These are phyloP conservation scores for Trichomonas vaginalis DNA, from an alignment of 208 protist species.

Conservation along the genomic window DNA sequence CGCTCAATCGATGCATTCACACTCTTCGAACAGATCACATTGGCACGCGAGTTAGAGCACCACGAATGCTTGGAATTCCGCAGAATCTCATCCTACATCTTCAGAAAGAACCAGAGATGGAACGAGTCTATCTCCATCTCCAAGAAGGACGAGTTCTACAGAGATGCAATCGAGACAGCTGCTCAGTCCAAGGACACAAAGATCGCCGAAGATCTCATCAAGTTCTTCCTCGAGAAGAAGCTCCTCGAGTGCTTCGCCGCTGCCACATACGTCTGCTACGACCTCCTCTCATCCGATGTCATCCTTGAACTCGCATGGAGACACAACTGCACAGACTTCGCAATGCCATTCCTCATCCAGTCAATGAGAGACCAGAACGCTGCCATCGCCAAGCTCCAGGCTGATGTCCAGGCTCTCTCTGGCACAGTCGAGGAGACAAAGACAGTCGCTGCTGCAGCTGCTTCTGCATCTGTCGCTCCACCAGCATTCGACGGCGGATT, in stretches of 20 bases:
- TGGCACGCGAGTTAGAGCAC: constrained; percentile 80
- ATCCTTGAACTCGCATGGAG: constrained; percentile 95
- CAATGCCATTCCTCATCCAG: constrained; percentile 97
- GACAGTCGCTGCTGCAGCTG: background rate
- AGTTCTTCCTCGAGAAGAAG: constrained; percentile 85
- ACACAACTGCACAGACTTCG: constrained; percentile 79
- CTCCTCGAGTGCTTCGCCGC: constrained; percentile 37
- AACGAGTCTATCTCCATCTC: constrained; percentile 69
- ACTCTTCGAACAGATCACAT: constrained; percentile 82
- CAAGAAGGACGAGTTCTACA: constrained; percentile 87
- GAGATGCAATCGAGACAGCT: constrained; percentile 92
- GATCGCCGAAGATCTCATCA: constrained; percentile 73
- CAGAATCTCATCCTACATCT: constrained; percentile 85
- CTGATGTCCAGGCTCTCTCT: constrained; percentile 13
- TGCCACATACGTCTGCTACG: constrained; percentile 80
- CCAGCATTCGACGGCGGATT: background rate
- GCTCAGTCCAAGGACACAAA: constrained; percentile 65
- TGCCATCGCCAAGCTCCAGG: constrained; percentile 55
- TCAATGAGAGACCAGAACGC: constrained; percentile 66
- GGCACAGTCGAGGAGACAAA: background rate
- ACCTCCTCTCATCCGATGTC: constrained; percentile 58
- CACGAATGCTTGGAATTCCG: constrained; percentile 96
- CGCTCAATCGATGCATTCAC: constrained; percentile 73
- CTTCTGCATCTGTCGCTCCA: background rate
- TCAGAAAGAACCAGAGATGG: constrained; percentile 54